phyloP scores from a whole-genome alignment of 306 rosid species.

The Glycine tomentella region DNA sequence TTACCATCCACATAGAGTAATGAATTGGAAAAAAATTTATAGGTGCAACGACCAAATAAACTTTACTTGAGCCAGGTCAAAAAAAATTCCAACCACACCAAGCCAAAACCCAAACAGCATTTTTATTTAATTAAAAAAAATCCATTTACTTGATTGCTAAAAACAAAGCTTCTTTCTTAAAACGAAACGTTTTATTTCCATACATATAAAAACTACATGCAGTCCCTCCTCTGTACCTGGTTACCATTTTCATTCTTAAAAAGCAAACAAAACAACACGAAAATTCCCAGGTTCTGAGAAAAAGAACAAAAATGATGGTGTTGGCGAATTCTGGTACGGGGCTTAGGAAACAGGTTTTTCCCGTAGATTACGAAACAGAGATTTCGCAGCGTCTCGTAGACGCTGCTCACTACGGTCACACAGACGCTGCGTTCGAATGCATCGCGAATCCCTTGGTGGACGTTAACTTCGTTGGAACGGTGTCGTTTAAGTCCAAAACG shows the following conservation, averaged over 20 bases:
- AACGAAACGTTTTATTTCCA: background rate
- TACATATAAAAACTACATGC: background rate
- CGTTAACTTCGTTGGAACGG: conserved; percentile 74
- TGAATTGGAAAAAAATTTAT: background rate
- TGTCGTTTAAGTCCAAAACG: conserved; percentile 58
- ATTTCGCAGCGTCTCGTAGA: conserved; percentile 66
- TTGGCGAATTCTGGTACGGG: conserved; percentile 45
- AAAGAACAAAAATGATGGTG: conserved; percentile 40
- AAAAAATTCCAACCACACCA: conserved; percentile 7
- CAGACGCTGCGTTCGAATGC: conserved; percentile 44
- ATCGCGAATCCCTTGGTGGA: conserved; percentile 55
- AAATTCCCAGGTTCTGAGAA: conserved; percentile 1
- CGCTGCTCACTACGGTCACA: conserved; percentile 51
- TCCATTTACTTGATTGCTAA: background rate
- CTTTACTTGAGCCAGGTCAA: conserved; percentile 8
- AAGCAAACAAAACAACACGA: background rate
- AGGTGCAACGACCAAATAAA: conserved; percentile 34
- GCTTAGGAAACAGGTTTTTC: conserved; percentile 55
- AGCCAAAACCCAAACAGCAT: background rate
- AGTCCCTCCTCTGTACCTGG: background rate
- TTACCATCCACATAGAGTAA: background rate
- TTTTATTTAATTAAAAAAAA: background rate
- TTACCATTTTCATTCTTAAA: background rate
- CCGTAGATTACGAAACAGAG: conserved; percentile 57
- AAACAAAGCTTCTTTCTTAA: background rate